These are phyloP conservation scores for Mikania micrantha DNA, from an alignment of 129 eudicot genomes.

Conservation along the genomic window DNA sequence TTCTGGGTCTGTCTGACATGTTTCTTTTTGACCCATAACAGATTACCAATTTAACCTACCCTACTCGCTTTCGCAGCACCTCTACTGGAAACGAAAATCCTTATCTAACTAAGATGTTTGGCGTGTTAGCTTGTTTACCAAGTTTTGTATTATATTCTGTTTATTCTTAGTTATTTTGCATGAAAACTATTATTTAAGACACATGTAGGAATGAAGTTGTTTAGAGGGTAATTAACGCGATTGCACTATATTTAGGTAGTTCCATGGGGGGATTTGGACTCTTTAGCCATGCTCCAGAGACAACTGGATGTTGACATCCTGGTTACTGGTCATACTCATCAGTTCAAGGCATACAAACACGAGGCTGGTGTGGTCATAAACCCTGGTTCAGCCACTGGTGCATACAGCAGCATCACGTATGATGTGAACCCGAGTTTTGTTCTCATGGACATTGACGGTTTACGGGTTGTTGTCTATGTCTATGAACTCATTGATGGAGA, in stretches of 20 bases:
- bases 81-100: neutral
- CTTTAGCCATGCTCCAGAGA: conserved; percentile 97
- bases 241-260: conserved; percentile 46
- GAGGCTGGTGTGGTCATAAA: conserved; percentile 98
- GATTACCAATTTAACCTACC: too few species aligned
- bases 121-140: conserved; percentile 2
- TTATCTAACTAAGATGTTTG: neutral
- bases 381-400: conserved; percentile 99
- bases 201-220: neutral
- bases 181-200: neutral
- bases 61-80: too few species aligned
- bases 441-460: conserved; percentile 97
- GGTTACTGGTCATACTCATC: conserved; percentile 96
- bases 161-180: neutral
- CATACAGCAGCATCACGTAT: conserved; percentile 90
- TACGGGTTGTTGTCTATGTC: conserved; percentile 95
- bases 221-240: neutral
- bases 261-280: conserved; percentile 98
- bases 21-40: neutral
- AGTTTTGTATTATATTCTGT: neutral
- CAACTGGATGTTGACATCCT: conserved; percentile 95
- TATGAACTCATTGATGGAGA: conserved; percentile 98
- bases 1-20: neutral
- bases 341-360: conserved; percentile 95
- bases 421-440: conserved; percentile 99